Percentiles rank a stretch among this genome's conserved stretches.
These are phyloP conservation scores for Colletotrichum costaricense DNA, from an alignment of 2,329 filamentous ascomycete genomes.

Conservation along the genomic window DNA sequence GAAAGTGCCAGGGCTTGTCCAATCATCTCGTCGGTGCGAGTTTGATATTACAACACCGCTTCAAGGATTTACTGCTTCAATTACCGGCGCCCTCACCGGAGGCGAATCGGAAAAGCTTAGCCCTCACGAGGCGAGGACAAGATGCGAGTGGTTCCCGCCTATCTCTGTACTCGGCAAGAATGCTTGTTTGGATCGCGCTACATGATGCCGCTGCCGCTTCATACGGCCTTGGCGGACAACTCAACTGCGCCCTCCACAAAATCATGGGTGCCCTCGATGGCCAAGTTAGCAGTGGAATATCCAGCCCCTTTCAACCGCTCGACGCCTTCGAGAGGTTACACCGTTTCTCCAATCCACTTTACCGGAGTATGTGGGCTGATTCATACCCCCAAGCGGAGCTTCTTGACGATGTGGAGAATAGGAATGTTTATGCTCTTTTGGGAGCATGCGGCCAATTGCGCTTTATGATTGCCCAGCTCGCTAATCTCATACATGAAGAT, in stretches of 20 bases:
- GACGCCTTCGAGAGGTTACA: slow-evolving; percentile 43
- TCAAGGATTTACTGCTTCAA: slow-evolving; percentile 29
- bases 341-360: slow-evolving; percentile 46
- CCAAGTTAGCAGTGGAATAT: not conserved
- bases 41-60: slow-evolving; percentile 43
- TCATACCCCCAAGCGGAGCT: slow-evolving; percentile 48
- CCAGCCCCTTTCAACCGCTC: slow-evolving; percentile 25
- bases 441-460: slow-evolving; percentile 45
- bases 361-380: slow-evolving; percentile 47
- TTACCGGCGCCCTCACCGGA: slow-evolving; percentile 22
- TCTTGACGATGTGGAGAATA: slow-evolving; percentile 49
- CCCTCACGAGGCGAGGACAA: slow-evolving; percentile 8
- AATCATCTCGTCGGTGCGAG: slow-evolving; percentile 48
- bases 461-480: slow-evolving; percentile 45
- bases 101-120: slow-evolving; percentile 31
- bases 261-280: slow-evolving; percentile 24
- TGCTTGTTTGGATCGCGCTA: slow-evolving; percentile 47
- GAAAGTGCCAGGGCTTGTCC: slow-evolving; percentile 42
- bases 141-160: slow-evolving; percentile 31
- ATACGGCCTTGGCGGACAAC: slow-evolving; percentile 46
- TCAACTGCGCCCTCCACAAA: slow-evolving; percentile 42
- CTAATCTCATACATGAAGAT: slow-evolving; percentile 35
- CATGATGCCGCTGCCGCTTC: slow-evolving; percentile 45
- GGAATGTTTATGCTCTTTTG: slow-evolving; percentile 45
- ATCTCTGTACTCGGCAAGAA: slow-evolving; percentile 46